Percentiles rank a stretch among this genome's conserved stretches.
Conservation (phyloP, 768 basidiomycete genomes). For the Myochromella boudieri region DNA sequence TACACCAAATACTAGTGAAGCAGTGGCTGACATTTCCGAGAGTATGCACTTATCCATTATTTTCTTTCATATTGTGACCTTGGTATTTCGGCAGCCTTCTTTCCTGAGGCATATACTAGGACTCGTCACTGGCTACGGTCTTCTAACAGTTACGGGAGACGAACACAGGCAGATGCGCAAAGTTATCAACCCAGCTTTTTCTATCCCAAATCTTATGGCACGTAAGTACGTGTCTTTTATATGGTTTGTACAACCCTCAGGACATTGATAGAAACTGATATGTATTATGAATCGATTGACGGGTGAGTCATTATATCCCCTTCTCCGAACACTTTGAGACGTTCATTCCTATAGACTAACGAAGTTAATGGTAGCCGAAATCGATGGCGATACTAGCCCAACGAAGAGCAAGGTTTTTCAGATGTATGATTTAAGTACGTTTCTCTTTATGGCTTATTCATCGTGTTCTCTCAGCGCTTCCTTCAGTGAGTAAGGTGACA, state of each 20-base stretch:
- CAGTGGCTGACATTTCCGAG: constrained; percentile 48
- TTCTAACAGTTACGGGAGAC: constrained; percentile 49
- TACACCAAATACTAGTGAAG: constrained; percentile 40
- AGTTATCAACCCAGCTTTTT: constrained; percentile 53
- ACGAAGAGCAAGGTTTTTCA: constrained; percentile 28
- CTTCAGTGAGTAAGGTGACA: constrained; percentile 48
- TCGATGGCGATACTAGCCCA: constrained; percentile 22
- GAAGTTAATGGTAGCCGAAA: constrained; percentile 32
- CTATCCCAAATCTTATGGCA: constrained; percentile 40
- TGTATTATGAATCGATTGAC: constrained; percentile 49
- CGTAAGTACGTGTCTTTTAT: constrained; percentile 22
- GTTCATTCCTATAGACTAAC: constrained; percentile 29
- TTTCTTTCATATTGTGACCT: constrained; percentile 29
- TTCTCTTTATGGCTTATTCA: not conserved
- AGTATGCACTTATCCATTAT: constrained; percentile 29
- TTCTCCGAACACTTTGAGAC: constrained; percentile 5
- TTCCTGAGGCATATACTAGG: constrained; percentile 44
- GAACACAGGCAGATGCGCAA: constrained; percentile 51
- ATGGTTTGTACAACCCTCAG: constrained; percentile 23
- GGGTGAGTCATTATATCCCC: constrained; percentile 26
- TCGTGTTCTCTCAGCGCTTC: constrained; percentile 5
- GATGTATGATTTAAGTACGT: constrained; percentile 49
- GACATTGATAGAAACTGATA: constrained; percentile 35
- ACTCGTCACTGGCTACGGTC: constrained; percentile 42
- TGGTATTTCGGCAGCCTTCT: constrained; percentile 33